Conservation (phyloP, 805 yeast species). For the Groenewaldozyma tartarivorans region DNA sequence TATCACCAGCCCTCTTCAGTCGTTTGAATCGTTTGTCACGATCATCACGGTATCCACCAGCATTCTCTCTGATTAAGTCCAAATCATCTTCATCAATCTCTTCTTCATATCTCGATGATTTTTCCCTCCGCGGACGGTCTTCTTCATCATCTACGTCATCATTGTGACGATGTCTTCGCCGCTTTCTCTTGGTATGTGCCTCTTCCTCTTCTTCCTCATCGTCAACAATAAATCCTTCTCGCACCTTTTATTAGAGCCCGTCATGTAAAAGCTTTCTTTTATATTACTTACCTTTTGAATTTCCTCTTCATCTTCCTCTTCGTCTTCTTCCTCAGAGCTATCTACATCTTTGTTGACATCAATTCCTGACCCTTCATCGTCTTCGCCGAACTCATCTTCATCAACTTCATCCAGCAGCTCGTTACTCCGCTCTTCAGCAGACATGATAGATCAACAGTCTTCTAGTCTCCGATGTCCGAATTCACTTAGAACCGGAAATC, state of each 20-base stretch:
- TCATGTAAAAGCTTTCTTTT: not conserved
- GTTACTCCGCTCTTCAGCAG: too few relatives aligned
- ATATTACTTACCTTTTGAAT: slow-evolving; percentile 38
- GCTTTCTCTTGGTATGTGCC: slow-evolving; percentile 16
- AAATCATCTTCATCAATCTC: slow-evolving; percentile 91
- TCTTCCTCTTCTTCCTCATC: slow-evolving; percentile 64
- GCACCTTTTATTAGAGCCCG: slow-evolving; percentile 35
- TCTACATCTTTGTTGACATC: slow-evolving; percentile 46
- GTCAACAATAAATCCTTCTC: slow-evolving; percentile 91
- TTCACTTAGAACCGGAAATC: too few relatives aligned
- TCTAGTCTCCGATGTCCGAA: too few relatives aligned
- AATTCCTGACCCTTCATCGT: slow-evolving; percentile 34
- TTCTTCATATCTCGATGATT: slow-evolving; percentile 33
- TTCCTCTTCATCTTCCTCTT: slow-evolving; percentile 89
- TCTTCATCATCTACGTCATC: slow-evolving; percentile 14
- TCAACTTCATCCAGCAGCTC: slow-evolving; percentile 12
- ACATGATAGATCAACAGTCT: too few relatives aligned
- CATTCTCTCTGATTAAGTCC: slow-evolving; percentile 81
- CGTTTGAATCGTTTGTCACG: slow-evolving; percentile 48
- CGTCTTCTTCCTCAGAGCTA: slow-evolving; percentile 86
- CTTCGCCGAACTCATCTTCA: slow-evolving; percentile 13
- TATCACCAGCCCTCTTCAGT: slow-evolving; percentile 61
- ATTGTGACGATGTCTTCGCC: slow-evolving; percentile 15
- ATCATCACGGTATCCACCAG: slow-evolving; percentile 46
- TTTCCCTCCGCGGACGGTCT: slow-evolving; percentile 4